Evolutionary conservation across 495 filamentous ascomycete species (phyloP).

Genomic region (Neurospora hispaniola): DNA sequence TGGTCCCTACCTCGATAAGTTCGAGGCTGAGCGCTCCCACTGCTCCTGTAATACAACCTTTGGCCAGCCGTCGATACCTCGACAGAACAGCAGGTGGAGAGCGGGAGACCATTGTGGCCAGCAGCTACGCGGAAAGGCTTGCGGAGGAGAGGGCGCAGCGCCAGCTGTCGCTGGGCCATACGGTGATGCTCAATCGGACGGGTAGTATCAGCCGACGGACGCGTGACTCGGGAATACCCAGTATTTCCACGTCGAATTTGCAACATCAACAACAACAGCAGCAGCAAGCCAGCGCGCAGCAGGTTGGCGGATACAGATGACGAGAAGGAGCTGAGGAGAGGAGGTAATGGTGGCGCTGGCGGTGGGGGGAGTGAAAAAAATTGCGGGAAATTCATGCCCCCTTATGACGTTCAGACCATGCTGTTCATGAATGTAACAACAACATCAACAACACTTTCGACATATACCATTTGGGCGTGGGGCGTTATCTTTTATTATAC

Average conservation of each 20-base stretch:
- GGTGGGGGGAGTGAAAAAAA: conserved; percentile 11
- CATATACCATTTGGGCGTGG: not conserved
- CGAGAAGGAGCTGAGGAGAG: not conserved
- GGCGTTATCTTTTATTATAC: not conserved
- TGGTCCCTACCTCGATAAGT: conserved; percentile 28
- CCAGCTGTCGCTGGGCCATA: conserved; percentile 30
- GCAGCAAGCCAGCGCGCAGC: not conserved
- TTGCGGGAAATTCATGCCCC: conserved; percentile 13
- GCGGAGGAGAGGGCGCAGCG: conserved; percentile 32
- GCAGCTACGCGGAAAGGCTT: conserved; percentile 24
- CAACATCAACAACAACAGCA: not conserved
- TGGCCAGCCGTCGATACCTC: conserved; percentile 33
- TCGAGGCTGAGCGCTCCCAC: conserved; percentile 23
- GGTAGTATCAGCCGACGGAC: conserved; percentile 31
- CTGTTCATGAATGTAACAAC: conserved; percentile 15
- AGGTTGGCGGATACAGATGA: not conserved
- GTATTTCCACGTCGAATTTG: not conserved
- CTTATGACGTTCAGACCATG: conserved; percentile 11
- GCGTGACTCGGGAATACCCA: conserved; percentile 28
- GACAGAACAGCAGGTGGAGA: conserved; percentile 31
- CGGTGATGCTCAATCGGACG: conserved; percentile 29
- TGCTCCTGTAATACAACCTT: conserved; percentile 12
- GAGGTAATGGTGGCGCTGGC: not conserved
- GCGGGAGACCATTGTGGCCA: conserved; percentile 20
- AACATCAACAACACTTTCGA: conserved; percentile 7